Percentiles rank a stretch among this genome's conserved stretches.
phyloP scores from a whole-genome alignment of 2,329 filamentous ascomycete genomes.

The Pyrenophora graminea region DNA sequence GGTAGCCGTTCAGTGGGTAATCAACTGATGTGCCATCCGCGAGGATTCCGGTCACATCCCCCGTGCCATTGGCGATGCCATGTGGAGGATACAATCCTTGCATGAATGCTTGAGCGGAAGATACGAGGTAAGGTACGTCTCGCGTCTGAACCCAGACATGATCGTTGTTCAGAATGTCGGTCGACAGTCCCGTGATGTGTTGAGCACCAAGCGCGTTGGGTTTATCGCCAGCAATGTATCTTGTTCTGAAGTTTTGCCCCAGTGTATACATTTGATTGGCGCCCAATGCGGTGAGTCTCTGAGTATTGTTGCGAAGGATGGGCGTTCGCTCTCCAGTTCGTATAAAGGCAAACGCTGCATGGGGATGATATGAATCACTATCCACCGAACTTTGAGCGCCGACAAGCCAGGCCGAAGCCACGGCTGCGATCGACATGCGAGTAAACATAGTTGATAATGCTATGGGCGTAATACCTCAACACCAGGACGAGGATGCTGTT shows the following conservation, averaged over 20 bases:
- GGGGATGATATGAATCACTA: constrained; percentile 40
- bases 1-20: constrained; percentile 60
- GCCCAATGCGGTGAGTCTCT: constrained; percentile 57
- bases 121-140: constrained; percentile 53
- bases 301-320: constrained; percentile 30
- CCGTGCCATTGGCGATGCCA: constrained; percentile 30
- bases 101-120: constrained; percentile 64
- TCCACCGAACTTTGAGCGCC: constrained; percentile 18
- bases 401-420: constrained; percentile 33
- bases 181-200: constrained; percentile 49
- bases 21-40: constrained; percentile 55
- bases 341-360: constrained; percentile 59
- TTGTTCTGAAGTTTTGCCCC: constrained; percentile 56
- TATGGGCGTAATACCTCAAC: constrained; percentile 7
- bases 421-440: constrained; percentile 23
- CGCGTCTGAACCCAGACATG: constrained; percentile 55
- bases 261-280: constrained; percentile 58
- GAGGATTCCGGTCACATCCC: constrained; percentile 47
- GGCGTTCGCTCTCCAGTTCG: constrained; percentile 61
- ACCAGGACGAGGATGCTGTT: not conserved
- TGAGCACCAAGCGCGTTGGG: constrained; percentile 30
- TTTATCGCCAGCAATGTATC: constrained; percentile 52
- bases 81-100: constrained; percentile 64
- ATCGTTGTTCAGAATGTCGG: constrained; percentile 50
- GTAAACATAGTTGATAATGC: constrained; percentile 30